These are phyloP conservation scores for Paraurostyla sp. DNA, from an alignment of 73 alveolate species.

Conservation along the genomic window DNA sequence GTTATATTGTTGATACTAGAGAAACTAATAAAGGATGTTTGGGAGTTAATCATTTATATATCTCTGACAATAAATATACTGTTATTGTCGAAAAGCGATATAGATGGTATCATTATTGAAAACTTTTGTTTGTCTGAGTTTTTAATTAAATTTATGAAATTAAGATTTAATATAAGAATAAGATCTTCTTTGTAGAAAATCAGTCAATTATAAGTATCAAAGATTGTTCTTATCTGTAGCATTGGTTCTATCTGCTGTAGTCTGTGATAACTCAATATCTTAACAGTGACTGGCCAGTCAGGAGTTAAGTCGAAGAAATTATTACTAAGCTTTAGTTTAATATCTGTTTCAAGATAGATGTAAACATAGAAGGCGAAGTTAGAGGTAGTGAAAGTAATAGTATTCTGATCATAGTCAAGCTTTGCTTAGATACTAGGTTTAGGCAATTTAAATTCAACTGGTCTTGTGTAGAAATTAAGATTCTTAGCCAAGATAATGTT, in stretches of 20 bases:
- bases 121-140: neutral
- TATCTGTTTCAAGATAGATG: neutral
- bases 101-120: neutral
- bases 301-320: constrained; percentile 49
- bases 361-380: constrained; percentile 34
- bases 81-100: neutral
- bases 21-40: neutral
- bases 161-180: too few species aligned
- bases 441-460: neutral
- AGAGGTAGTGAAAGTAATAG: neutral
- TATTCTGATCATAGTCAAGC: neutral
- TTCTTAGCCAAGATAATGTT: neutral
- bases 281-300: neutral
- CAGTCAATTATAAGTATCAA: constrained; percentile 29
- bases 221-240: neutral
- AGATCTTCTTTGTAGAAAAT: too few species aligned
- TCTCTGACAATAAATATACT: neutral
- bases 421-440: neutral
- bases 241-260: neutral
- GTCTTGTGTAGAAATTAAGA: neutral
- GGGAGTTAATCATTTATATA: neutral
- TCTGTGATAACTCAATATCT: constrained; percentile 15
- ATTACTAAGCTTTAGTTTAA: neutral
- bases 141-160: neutral
- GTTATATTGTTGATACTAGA: neutral